Base-by-base conservation (phyloP, 768 basidiomycete species). In the Phanerodontia chrysosporium region DNA sequence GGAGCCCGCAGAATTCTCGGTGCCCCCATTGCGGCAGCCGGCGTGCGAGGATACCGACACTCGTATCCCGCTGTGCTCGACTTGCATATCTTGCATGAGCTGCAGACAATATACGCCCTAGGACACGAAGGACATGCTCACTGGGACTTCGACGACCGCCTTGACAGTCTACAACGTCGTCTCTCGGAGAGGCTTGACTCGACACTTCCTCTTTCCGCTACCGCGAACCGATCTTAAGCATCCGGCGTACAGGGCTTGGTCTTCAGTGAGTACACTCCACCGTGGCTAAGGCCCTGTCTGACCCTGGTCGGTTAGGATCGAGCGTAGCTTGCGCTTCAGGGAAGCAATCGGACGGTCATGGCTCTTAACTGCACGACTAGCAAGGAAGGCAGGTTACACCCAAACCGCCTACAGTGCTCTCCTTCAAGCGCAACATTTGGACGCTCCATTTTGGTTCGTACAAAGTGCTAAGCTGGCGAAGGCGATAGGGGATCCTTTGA, bases 401-500 rank as follows among this genome's bases (percentile, higher is more conserved):
- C 96, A 98, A 74, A 98, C 96, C 0, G 94, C 97, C 1, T 99
- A 98, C 70, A 97, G 92, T 67, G 95, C 97, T 6, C 84, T 90
- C 62, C 80, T 99, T 0, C 97, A 99, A 73, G 93, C 95, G 0
- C 83, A 86, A 57, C 87, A 92, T 66, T 79, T 77, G 62, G 79
- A 83, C 22, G 81, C 85, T 0, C 80, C 81, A 0, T 94, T 88
- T 68, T 83, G 87, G 18, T 97, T 95, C 73, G 79, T 98, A 51
- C 91, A 98, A 69, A 93, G 87, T 66, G 91, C 92, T 1, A 98
- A 93, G 70, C 82, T 98, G 4, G 75, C 90, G 59, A 87, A 87
- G 63, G 84, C 84, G 3, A 84, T 79, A 39, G 93, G 90, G 1
- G 90, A 96, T 63, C 84, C 89, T 1, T 73, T 94, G 29, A 86